Conservation (phyloP, 1,284 basidiomycete species). For the Bondarzewia mesenterica region DNA sequence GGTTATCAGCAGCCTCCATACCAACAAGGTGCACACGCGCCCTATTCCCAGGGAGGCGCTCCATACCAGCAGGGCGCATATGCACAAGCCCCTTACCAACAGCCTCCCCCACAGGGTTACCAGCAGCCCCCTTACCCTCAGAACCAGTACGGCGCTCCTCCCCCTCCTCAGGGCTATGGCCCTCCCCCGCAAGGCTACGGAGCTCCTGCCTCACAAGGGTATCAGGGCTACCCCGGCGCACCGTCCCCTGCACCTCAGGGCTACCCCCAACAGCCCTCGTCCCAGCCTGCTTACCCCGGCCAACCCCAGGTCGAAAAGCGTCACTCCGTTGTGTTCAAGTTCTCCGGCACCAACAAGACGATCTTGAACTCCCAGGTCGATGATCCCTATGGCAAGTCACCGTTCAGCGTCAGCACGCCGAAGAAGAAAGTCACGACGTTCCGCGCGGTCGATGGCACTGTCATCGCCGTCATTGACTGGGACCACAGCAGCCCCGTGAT, state of each 20-base stretch:
- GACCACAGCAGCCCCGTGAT: conserved; percentile 9
- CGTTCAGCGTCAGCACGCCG: conserved; percentile 6
- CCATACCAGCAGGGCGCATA: not conserved
- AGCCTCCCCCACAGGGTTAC: not conserved
- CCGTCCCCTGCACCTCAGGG: not conserved
- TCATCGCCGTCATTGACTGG: conserved; percentile 12
- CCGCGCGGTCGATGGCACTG: not conserved
- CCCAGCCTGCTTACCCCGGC: not conserved
- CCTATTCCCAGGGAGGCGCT: not conserved
- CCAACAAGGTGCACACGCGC: not conserved
- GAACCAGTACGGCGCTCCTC: conserved; percentile 1
- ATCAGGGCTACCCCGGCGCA: not conserved
- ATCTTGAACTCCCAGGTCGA: conserved; percentile 9
- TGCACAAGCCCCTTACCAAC: not conserved
- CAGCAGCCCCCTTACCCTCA: conserved; percentile 4
- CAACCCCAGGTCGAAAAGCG: not conserved
- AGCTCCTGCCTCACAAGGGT: not conserved
- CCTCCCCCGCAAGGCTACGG: not conserved
- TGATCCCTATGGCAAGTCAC: conserved; percentile 8
- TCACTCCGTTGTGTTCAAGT: conserved; percentile 2
- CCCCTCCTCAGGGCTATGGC: conserved; percentile 1
- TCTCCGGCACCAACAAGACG: conserved; percentile 1
- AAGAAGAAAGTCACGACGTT: conserved; percentile 9
- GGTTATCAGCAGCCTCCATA: not conserved
- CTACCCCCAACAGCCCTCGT: not conserved